A percentile compares a stretch with the other conserved stretches of the same genome.
These are phyloP conservation scores for Persicaria maculosa DNA, from an alignment of 148 eudicot genomes.

Conservation along the genomic window DNA sequence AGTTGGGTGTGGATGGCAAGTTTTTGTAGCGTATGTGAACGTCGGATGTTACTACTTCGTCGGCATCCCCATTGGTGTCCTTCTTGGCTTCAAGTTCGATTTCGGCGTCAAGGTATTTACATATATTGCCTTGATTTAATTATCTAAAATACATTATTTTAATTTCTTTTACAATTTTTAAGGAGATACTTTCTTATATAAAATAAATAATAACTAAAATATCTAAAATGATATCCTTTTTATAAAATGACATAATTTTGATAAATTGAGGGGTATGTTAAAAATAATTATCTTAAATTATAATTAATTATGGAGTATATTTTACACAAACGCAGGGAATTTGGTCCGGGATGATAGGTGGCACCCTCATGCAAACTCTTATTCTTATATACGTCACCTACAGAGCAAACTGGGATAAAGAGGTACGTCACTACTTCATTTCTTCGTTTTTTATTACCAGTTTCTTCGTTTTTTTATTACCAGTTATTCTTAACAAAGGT, in stretches of 20 bases:
- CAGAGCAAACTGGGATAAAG: conserved; percentile 34
- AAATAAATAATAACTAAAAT: too few species aligned
- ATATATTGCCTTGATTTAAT: neutral
- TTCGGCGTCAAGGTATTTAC: conserved; percentile 62
- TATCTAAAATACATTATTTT: neutral
- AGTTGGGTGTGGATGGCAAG: conserved; percentile 64
- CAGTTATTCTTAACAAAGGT: neutral
- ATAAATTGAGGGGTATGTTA: neutral
- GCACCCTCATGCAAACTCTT: conserved; percentile 62
- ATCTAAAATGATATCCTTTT: too few species aligned
- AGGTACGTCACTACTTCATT: conserved; percentile 27
- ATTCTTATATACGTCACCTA: conserved; percentile 38
- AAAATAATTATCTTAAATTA: neutral
- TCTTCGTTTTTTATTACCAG: neutral
- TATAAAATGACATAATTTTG: neutral
- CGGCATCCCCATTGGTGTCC: conserved; percentile 37
- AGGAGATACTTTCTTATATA: too few species aligned
- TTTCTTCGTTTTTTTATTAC: neutral
- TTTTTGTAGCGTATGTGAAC: conserved; percentile 53
- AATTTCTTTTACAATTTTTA: neutral
- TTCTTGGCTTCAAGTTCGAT: conserved; percentile 49
- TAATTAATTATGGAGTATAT: neutral
- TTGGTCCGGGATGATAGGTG: conserved; percentile 90
- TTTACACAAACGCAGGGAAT: conserved; percentile 37
- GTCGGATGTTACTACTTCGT: conserved; percentile 42